Conservation (phyloP, 257 asterid genomes). For the Solanum arcanum region DNA sequence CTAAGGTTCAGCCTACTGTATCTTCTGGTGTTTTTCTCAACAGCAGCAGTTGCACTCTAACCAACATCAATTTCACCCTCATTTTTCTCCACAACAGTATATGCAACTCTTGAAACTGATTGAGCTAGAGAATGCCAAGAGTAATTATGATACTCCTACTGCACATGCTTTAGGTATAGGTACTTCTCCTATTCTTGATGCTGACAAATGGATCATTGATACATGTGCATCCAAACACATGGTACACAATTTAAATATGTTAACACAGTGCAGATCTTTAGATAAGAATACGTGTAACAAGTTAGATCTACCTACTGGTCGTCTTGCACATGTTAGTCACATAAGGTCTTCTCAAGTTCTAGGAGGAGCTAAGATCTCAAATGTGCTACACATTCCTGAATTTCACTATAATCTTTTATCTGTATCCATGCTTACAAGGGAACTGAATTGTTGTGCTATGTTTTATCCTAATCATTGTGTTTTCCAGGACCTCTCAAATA, state of each 20-base stretch:
- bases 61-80: too few relatives aligned
- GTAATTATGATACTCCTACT: too few relatives aligned
- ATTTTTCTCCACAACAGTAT: background rate
- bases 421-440: background rate
- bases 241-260: background rate
- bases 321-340: background rate
- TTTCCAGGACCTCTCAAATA: background rate
- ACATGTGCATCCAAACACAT: background rate
- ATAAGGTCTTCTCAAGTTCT: background rate
- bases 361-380: background rate
- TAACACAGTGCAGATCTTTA: too few relatives aligned
- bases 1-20: too few relatives aligned
- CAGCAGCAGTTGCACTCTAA: too few relatives aligned
- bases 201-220: background rate
- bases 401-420: too few relatives aligned
- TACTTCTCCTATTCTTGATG: background rate
- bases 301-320: background rate
- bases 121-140: background rate
- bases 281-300: too few relatives aligned
- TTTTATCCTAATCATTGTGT: background rate
- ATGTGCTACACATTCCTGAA: background rate
- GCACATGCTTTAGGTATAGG: background rate
- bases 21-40: too few relatives aligned
- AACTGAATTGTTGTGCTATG: background rate
- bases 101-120: background rate